phyloP scores from a whole-genome alignment of 2,329 filamentous ascomycete species.

The Penicillium verrucosum region DNA sequence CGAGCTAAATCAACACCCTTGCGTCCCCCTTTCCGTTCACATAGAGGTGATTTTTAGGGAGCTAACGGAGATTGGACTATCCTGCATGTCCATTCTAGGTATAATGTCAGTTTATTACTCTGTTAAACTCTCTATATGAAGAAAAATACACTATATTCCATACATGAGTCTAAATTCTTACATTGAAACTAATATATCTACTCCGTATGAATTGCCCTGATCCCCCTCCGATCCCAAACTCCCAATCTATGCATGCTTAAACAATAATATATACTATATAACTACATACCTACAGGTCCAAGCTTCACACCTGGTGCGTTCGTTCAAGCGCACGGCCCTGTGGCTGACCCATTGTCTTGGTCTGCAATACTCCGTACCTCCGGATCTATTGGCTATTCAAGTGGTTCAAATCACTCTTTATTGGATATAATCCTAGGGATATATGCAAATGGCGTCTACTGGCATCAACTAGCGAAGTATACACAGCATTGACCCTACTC shows the following conservation, averaged over 20 bases:
- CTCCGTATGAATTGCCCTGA: background rate
- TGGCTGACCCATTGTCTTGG: constrained; percentile 4
- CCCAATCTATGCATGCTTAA: background rate
- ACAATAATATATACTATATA: background rate
- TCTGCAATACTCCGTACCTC: background rate
- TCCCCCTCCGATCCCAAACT: background rate
- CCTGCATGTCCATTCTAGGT: background rate
- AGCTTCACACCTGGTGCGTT: background rate
- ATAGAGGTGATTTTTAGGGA: background rate
- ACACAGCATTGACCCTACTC: background rate
- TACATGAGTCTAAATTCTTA: background rate
- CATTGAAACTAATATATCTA: background rate
- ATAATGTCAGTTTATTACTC: background rate
- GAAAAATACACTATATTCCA: background rate
- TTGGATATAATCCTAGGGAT: background rate
- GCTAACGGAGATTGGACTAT: constrained; percentile 5
- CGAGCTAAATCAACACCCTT: constrained; percentile 2
- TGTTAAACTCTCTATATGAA: background rate
- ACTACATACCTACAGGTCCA: background rate
- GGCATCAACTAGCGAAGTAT: background rate
- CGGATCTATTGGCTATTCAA: background rate
- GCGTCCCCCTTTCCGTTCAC: background rate
- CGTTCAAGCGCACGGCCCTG: constrained; percentile 2
- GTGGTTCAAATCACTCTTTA: background rate
- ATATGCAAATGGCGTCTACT: background rate